These are phyloP conservation scores for Ehretia macrophylla DNA, from an alignment of 257 asterid genomes.

Conservation along the genomic window DNA sequence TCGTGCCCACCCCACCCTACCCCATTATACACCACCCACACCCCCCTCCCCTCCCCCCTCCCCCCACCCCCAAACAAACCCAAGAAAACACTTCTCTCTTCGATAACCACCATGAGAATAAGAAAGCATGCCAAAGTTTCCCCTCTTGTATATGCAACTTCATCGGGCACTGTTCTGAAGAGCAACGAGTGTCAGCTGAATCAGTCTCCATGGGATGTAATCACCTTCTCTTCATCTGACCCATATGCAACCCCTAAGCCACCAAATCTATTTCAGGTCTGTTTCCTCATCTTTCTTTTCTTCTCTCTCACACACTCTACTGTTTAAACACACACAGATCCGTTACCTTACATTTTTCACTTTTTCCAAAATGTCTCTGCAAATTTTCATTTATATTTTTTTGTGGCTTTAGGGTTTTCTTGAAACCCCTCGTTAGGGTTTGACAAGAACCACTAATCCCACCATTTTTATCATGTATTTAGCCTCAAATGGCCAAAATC, in stretches of 20 bases:
- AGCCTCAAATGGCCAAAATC: conserved; percentile 9
- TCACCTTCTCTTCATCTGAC: conserved; percentile 44
- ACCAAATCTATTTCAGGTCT: conserved; percentile 24
- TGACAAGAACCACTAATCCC: conserved; percentile 22
- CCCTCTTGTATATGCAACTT: conserved; percentile 19
- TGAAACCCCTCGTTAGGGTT: conserved; percentile 45
- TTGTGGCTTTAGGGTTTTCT: conserved; percentile 52
- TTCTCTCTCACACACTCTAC: neutral
- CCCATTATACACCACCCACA: no score
- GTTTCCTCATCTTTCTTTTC: neutral
- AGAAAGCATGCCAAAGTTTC: conserved; percentile 44
- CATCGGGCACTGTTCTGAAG: neutral
- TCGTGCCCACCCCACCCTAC: no score
- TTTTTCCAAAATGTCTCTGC: neutral
- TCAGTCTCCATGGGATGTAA: conserved; percentile 73
- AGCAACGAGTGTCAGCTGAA: conserved; percentile 39
- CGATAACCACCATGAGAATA: conserved; percentile 38
- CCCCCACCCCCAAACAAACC: no score
- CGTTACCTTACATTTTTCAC: conserved; percentile 19
- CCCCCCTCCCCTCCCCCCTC: no score
- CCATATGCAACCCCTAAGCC: conserved; percentile 28
- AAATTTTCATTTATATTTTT: neutral
- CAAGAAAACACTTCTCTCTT: no score
- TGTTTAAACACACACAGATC: neutral
- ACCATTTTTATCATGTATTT: conserved; percentile 19